These are phyloP conservation scores for Coccomyxa sp. DNA, from an alignment of 139 green algal genomes.

Conservation along the genomic window DNA sequence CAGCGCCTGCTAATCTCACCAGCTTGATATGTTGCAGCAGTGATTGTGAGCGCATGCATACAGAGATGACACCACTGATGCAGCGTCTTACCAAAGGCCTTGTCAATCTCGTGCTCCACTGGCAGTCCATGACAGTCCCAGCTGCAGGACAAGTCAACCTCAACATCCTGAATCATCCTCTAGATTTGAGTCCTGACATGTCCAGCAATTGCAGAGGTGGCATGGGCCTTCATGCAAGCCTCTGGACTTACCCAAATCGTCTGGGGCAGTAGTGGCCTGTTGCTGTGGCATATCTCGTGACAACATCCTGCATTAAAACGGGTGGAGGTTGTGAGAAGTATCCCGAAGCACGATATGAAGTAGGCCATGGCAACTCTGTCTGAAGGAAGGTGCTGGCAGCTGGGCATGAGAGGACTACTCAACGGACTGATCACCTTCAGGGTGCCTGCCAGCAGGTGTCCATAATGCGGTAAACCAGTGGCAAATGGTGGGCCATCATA, in stretches of 20 bases:
- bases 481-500: slow-evolving; percentile 98
- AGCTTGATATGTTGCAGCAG: too few relatives aligned
- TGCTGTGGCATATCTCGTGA: slow-evolving; percentile 87
- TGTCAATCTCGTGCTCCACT: slow-evolving; percentile 99
- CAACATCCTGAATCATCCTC: too few relatives aligned
- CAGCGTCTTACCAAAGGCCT: slow-evolving; percentile 79
- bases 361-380: neutral
- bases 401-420: too few relatives aligned
- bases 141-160: slow-evolving; percentile 1
- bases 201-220: too few relatives aligned
- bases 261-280: slow-evolving; percentile 88
- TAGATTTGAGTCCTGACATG: too few relatives aligned
- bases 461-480: slow-evolving; percentile 97
- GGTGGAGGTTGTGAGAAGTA: neutral
- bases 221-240: too few relatives aligned
- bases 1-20: too few relatives aligned
- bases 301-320: slow-evolving; percentile 77
- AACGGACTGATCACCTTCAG: slow-evolving; percentile 75
- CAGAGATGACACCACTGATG: too few relatives aligned
- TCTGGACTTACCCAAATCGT: slow-evolving; percentile 67
- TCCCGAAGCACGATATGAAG: neutral
- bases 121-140: slow-evolving; percentile 99
- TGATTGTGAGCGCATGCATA: too few relatives aligned
- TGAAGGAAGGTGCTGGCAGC: too few relatives aligned
- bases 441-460: slow-evolving; percentile 96